Base-by-base conservation (phyloP, 208 protist species). In the Crithidia acanthocephali region DNA sequence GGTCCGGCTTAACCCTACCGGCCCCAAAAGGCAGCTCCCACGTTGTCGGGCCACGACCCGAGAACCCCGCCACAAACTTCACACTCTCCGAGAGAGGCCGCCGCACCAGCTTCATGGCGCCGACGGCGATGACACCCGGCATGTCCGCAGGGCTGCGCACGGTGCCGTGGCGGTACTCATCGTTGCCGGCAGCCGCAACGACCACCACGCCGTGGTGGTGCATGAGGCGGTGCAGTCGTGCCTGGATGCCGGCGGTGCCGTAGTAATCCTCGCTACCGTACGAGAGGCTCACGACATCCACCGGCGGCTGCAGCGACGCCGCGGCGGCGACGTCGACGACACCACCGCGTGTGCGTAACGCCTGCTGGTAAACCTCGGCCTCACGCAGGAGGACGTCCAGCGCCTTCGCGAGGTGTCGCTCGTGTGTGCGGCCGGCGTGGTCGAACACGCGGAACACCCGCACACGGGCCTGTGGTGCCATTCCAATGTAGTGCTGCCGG, bases 171-270 rank as follows among this genome's bases (percentile, higher is more conserved):
- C 86, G 55, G 6, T 98, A 97, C 10, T 98, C 98, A 50, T 97
- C 95, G 80, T 99, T 99, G 25, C 99, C 98, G 23, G 98, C 95
- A 0, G 98, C 98, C 0, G 90, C 95, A 0, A 99, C 91, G 11
- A 99, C 79, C 11, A 98, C 83, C 20, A 99, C 96, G 20, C 87
- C 65, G 98, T 62, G 70, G 20, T 88, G 77, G 65, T 98, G 98
- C 28, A 97, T 88, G 0, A 78, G 65, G 13, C 22, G 28, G 25
- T 65, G 50, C 5, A 78, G 25, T 95, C 32, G 16, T 6, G 42
- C 10, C 32, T 85, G 76, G 98, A 45, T 90, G 85, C 51, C 55
- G 15, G 47, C 32, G 37, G 47, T 37, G 76, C 99, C 98, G 50
- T 88, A 80, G 71, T 98, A 98, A 78, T 99, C 97, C 9, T 94